Evolutionary conservation across 805 yeast genomes (phyloP), one percentile per base, ranked within the genome.

Genomic region (Wickerhamiella bombiphila): DNA sequence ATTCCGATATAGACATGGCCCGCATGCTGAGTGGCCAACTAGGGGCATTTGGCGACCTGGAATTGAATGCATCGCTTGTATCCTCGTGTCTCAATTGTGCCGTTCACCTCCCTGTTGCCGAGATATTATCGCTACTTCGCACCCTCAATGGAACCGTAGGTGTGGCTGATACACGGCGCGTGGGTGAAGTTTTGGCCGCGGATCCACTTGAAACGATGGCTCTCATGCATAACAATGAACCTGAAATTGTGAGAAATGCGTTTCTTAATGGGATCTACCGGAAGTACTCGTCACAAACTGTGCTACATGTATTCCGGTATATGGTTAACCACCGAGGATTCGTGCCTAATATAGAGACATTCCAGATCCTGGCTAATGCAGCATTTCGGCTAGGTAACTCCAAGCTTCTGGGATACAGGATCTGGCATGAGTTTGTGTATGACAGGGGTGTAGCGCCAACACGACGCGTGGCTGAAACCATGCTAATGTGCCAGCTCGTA

Each of bases 381-480:
- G 55, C 56, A 3, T 49, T 36, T 30, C 45, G 53, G 11, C 38
- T 55, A 35, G 53, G 57, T 5, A 53, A 54, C 35, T 44, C 58
- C 11, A 54, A 56, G 36, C 45, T 48, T 15, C 43, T 53, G 13
- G 31, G 46, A 18, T 42, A 43, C 30, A 43, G 32, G 17, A 49
- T 56, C 7, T 55, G 50, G 43, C 17, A 36, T 5, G 57, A 55
- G 26, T 33, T 32, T 35, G 21, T 16, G 17, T 14, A n/a, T 13
- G 7, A 13, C 8, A 9, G 9, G 26, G 26, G 26, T 24, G 15
- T 30, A 17, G 21, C 11, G 5, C 22, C 22, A n/a, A 36, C 9
- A 9, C 46, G 57, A 1, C 29, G 37, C n/a, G 40, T 48, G 7
- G 41, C 41, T 21, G 59, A 54, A 41, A 47, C 55, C 3, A 22